Conservation (phyloP, 176 grass and related monocot species). For the Avena insularis region DNA sequence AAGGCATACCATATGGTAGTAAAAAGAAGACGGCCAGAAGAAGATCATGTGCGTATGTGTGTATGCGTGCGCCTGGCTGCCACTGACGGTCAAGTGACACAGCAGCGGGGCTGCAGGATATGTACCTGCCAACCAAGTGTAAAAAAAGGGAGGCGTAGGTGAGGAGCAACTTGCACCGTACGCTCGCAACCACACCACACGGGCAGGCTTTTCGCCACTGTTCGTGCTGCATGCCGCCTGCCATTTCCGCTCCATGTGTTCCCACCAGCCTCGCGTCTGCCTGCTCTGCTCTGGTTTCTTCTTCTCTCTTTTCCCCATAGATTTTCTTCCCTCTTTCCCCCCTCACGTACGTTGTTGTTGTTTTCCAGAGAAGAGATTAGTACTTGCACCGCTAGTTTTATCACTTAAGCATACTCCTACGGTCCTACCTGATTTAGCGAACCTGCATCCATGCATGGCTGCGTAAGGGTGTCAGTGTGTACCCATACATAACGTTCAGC, state of each 20-base stretch:
- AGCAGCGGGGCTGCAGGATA: background rate
- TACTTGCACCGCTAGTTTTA: background rate
- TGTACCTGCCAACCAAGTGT: background rate
- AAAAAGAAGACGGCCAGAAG: constrained; percentile 44
- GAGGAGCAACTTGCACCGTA: background rate
- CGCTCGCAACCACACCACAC: background rate
- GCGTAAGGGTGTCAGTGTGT: background rate
- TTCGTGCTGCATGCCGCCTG: constrained; percentile 37
- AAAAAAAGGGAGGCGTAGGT: no score
- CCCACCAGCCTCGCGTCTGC: background rate
- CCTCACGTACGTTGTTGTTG: background rate
- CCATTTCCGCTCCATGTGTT: constrained; percentile 1
- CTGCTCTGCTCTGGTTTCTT: background rate
- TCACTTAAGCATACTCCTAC: no score
- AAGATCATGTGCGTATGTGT: constrained; percentile 25
- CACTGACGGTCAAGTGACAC: constrained; percentile 3
- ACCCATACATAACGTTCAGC: background rate
- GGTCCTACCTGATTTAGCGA: no score
- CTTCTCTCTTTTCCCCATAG: background rate
- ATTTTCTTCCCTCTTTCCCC: background rate
- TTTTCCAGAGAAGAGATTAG: background rate
- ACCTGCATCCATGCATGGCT: no score
- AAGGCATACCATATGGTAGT: background rate
- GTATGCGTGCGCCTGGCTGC: constrained; percentile 35
- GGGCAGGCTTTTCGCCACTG: constrained; percentile 12